Conservation (phyloP, 345 rosid genomes). For the Leavenworthia alabamica region DNA sequence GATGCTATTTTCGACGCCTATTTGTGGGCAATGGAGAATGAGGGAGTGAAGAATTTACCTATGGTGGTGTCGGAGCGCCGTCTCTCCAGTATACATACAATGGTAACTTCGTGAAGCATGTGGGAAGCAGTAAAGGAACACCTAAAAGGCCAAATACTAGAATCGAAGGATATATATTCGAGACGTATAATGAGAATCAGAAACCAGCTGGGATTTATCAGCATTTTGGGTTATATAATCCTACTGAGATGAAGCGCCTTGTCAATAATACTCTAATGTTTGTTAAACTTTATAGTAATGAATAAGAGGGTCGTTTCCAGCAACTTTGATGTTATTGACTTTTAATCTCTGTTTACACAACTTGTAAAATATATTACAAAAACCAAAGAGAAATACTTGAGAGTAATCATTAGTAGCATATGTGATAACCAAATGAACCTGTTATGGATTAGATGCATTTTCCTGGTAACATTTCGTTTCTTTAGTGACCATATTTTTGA, state of each 20-base stretch:
- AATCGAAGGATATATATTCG: not conserved
- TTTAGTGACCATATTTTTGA: slow-evolving; percentile 92
- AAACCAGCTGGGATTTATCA: not conserved
- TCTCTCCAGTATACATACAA: not conserved
- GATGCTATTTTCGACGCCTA: not conserved
- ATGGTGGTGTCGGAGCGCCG: not conserved
- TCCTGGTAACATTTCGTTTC: not conserved
- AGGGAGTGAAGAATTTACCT: not conserved
- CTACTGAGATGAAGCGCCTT: not conserved
- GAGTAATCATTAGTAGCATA: slow-evolving; percentile 5
- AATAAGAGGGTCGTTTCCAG: too few species aligned
- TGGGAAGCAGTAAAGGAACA: not conserved
- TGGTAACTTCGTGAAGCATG: not conserved
- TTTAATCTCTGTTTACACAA: too few species aligned
- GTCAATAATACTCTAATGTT: too few species aligned
- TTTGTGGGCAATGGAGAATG: not conserved
- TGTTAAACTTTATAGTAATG: too few species aligned
- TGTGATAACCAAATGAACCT: slow-evolving; percentile 12
- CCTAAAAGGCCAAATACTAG: not conserved
- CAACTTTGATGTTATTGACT: too few species aligned
- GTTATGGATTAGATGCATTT: slow-evolving; percentile 7
- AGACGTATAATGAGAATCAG: not conserved
- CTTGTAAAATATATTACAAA: too few species aligned
- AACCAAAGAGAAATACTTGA: too few species aligned
- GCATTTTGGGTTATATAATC: not conserved